Evolutionary conservation across 1,284 basidiomycete species (phyloP).

Genomic region (Sporisorium sorghi): DNA sequence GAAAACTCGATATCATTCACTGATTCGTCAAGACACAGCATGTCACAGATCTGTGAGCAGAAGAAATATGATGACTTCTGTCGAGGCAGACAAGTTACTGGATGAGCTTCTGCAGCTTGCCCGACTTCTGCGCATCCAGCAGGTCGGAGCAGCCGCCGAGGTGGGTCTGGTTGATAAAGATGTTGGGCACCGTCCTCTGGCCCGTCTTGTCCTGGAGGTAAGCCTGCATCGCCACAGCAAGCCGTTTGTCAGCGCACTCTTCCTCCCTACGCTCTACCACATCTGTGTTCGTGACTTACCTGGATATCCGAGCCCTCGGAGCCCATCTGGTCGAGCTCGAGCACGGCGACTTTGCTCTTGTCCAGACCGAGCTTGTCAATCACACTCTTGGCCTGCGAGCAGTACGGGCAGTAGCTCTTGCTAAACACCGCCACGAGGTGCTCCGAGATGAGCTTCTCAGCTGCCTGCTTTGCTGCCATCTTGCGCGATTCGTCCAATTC

Average conservation of each 20-base stretch:
- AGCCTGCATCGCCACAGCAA: constrained; percentile 42
- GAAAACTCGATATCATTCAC: too few species aligned
- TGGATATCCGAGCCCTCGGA: constrained; percentile 65
- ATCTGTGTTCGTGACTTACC: constrained; percentile 26
- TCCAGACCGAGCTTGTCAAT: constrained; percentile 65
- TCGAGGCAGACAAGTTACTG: constrained; percentile 6
- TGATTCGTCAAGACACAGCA: too few species aligned
- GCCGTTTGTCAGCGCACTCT: neutral
- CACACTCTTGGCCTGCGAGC: constrained; percentile 67
- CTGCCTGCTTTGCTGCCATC: constrained; percentile 68
- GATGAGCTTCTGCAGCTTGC: constrained; percentile 68
- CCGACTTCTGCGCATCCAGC: constrained; percentile 54
- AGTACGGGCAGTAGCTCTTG: constrained; percentile 69
- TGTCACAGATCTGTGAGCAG: too few species aligned
- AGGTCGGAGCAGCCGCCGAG: constrained; percentile 69
- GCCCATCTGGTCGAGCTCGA: constrained; percentile 69
- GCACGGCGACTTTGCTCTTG: constrained; percentile 62
- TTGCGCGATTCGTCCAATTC: constrained; percentile 18
- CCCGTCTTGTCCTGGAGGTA: constrained; percentile 70
- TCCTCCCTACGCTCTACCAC: neutral
- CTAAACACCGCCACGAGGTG: constrained; percentile 70
- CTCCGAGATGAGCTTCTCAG: constrained; percentile 67
- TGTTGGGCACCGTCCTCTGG: constrained; percentile 71
- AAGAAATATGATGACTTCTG: too few species aligned
- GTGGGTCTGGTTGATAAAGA: constrained; percentile 70